Base-by-base conservation (phyloP, 2,329 filamentous ascomycete species). In the Ophiostoma sp. region DNA sequence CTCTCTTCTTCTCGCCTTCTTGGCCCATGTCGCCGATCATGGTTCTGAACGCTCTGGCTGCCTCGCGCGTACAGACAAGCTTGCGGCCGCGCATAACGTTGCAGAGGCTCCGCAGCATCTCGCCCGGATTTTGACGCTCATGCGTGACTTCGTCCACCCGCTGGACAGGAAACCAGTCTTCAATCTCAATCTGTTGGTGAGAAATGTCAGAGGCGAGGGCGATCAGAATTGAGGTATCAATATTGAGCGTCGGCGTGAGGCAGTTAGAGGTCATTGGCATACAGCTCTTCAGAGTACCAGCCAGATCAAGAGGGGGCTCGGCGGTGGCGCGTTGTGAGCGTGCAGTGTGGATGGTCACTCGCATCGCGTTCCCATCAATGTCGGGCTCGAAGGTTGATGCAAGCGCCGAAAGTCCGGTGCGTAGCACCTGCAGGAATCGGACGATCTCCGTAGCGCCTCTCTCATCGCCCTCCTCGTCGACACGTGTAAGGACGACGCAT, bases 131-230 rank as follows among this genome's bases (percentile, higher is more conserved):
- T 54, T 85, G 80, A 44, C 81, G 81, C 77, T 93, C 91, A 41
- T 88, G 81, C 71, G 87, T 83, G 71, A 92, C 86, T 75, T 92
- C 89, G 17, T 84, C 83, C 68, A 85, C 80, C 67, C 92, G 87
- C 62, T 87, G 86, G 31, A 79, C 81, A 73, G 89, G 88, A 74
- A 80, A 80, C 76, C 80, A 80, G 1, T 79, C 75, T 71, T 81
- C 76, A 39, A 76, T 73, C 0, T 74, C 67, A 5, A 83, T 78
- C 7, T 73, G 71, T 4, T 76, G 75, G 76, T 93, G 89, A 1
- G 89, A 90, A 35, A 93, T 87, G 75, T 94, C 91, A 0, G 90
- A 92, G 1, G 90, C 85, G 2, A 93, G 80, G 4, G 90, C 90
- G 5, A 94, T 84, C 6, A 94, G 83, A 66, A 92, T 86, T 1